Base-by-base conservation (phyloP, 2,329 filamentous ascomycete genomes). In the Alternaria sp. region DNA sequence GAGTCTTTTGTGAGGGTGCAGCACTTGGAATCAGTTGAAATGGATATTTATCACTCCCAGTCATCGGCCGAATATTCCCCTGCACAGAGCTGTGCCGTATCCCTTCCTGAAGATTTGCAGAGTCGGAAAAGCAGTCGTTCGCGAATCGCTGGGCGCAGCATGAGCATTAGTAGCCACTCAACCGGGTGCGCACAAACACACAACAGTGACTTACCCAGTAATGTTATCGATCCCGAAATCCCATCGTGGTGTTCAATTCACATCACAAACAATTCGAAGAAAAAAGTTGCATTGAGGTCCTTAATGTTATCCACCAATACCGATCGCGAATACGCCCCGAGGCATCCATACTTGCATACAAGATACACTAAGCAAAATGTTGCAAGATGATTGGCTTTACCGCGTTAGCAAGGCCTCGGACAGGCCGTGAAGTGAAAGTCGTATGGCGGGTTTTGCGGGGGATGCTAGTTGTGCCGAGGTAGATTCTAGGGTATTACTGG, bases 381-480 rank as follows among this genome's bases (percentile, higher is more conserved):
- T 24, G 17, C 36, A 33, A 29, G 8, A n/a, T 13, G 7, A 29
- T 21, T 51, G 26, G 36, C 36, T 41, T 23, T 11, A 28, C 41
- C 9, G 49, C 36, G 26, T 51, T 51, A 51, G 49, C 23, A 26
- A 41, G 49, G 44, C 9, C 31, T 17, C 31, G 4, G 44, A 36
- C 21, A 7, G 31, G 31, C 29, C 13, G 33, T 13, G 44, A 11
- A 34, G 21, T 34, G 21, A 34, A n/a, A 14, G 44, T 48, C 29
- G 2, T 46, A 28, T 33, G 44, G 17, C 23, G 44, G 17, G 44
- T 23, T 34, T 23, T 33, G 44, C 44, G 44, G 44, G 42, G 44
- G 31, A 36, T 36, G 31, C 44, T 48, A 34, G 21, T 8, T 34
- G 44, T 48, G 44, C 44, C 44, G 44, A 48, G 44, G 44, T 48